phyloP scores from a whole-genome alignment of 306 rosid species.

The Coriaria nepalensis region DNA sequence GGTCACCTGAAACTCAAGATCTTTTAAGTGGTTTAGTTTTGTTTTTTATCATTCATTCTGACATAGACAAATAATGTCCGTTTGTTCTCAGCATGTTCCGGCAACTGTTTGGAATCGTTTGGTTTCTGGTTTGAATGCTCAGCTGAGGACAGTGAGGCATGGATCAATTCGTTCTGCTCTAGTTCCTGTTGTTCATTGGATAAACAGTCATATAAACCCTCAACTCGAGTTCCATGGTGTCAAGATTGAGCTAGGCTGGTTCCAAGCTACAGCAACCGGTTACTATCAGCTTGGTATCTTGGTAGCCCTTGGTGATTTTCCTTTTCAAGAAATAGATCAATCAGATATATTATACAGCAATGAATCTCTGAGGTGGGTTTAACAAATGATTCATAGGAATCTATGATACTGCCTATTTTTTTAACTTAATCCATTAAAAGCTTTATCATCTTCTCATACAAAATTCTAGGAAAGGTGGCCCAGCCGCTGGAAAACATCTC shows the following conservation, averaged over 20 bases:
- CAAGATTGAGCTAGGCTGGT: constrained; percentile 90
- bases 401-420: too few relatives aligned
- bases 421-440: too few relatives aligned
- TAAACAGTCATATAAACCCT: constrained; percentile 80
- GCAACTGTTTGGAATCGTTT: constrained; percentile 93
- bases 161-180: constrained; percentile 77
- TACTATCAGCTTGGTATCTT: constrained; percentile 95
- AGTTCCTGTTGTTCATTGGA: constrained; percentile 67
- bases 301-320: constrained; percentile 69
- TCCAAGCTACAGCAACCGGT: constrained; percentile 99
- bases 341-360: constrained; percentile 6
- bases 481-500: constrained; percentile 30
- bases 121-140: constrained; percentile 93
- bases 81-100: constrained; percentile 74
- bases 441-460: too few relatives aligned
- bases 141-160: constrained; percentile 75
- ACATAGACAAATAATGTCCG: constrained; percentile 11
- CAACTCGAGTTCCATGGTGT: constrained; percentile 97
- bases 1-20: constrained; percentile 34
- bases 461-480: constrained; percentile 35
- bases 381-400: too few relatives aligned
- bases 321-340: constrained; percentile 41
- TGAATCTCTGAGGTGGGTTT: constrained; percentile 5
- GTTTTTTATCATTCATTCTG: constrained; percentile 9
- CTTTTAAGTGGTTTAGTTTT: constrained; percentile 6